These are phyloP conservation scores for Babesia ovata DNA, from an alignment of 169 alveolate species.

Conservation along the genomic window DNA sequence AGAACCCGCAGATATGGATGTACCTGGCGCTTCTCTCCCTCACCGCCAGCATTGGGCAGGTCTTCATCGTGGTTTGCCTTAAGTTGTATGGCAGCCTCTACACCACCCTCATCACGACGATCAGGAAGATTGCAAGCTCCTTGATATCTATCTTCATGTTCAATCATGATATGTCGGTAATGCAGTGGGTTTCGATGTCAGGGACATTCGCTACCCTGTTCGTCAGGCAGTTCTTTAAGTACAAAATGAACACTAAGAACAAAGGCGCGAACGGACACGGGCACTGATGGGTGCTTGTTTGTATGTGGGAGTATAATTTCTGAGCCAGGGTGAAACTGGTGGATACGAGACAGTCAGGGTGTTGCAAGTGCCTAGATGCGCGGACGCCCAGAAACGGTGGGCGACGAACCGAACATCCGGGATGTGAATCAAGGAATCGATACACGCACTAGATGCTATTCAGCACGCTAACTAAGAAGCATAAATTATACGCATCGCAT, in stretches of 20 bases:
- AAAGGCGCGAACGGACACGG: background rate
- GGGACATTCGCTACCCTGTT: slow-evolving; percentile 79
- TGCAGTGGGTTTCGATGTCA: slow-evolving; percentile 85
- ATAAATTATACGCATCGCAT: too few relatives aligned
- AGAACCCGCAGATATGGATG: slow-evolving; percentile 57
- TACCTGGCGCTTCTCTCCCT: slow-evolving; percentile 73
- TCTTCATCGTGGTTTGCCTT: slow-evolving; percentile 84
- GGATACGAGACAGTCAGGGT: too few relatives aligned
- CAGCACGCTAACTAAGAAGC: too few relatives aligned
- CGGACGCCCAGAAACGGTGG: too few relatives aligned
- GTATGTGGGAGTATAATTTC: background rate
- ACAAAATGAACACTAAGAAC: slow-evolving; percentile 8
- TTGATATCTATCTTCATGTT: slow-evolving; percentile 83
- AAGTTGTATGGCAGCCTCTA: slow-evolving; percentile 86
- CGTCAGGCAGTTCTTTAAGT: slow-evolving; percentile 73
- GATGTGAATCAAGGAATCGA: too few relatives aligned
- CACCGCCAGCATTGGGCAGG: slow-evolving; percentile 87
- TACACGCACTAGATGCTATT: too few relatives aligned
- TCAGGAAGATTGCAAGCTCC: slow-evolving; percentile 86
- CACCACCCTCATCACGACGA: slow-evolving; percentile 86
- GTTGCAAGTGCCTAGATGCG: too few relatives aligned
- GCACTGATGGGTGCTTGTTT: background rate
- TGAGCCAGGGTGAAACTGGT: too few relatives aligned
- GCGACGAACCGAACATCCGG: too few relatives aligned
- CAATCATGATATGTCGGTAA: slow-evolving; percentile 78